phyloP scores from a whole-genome alignment of 257 asterid species.

The Jacaranda mimosifolia region DNA sequence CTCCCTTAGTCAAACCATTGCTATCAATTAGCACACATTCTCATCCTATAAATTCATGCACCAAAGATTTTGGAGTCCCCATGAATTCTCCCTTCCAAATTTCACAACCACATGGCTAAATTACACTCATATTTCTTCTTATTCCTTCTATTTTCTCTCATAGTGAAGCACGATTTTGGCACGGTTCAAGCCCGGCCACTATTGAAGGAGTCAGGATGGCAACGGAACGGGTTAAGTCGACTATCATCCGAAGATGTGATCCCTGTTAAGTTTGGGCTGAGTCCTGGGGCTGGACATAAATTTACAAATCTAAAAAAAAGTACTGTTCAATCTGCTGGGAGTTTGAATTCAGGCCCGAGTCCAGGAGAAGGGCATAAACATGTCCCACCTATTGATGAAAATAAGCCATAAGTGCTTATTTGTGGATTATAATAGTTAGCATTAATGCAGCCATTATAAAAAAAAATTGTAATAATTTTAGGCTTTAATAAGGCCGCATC shows the following conservation, averaged over 20 bases:
- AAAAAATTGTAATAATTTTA: background rate
- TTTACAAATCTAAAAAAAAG: background rate
- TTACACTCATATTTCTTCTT: conserved; percentile 14
- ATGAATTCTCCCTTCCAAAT: background rate
- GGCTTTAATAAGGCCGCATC: too few species aligned
- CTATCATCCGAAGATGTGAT: background rate
- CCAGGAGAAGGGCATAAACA: conserved; percentile 52
- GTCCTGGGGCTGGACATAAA: conserved; percentile 11
- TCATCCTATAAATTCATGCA: conserved; percentile 46
- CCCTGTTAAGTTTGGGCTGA: background rate
- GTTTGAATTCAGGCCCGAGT: conserved; percentile 50
- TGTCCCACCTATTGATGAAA: background rate
- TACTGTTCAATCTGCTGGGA: too few species aligned
- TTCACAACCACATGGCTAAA: conserved; percentile 32
- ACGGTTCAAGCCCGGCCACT: conserved; percentile 26
- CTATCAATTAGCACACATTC: conserved; percentile 21
- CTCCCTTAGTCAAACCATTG: conserved; percentile 29
- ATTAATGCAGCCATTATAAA: background rate
- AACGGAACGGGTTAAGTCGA: background rate
- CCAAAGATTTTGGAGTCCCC: conserved; percentile 19
- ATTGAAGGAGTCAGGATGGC: conserved; percentile 1
- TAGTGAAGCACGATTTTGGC: conserved; percentile 4
- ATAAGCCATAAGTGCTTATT: background rate
- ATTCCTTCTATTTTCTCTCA: conserved; percentile 26
- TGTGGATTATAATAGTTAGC: background rate